These are phyloP conservation scores for Cercospora brassicicola DNA, from an alignment of 2,329 filamentous ascomycete species.

Conservation along the genomic window DNA sequence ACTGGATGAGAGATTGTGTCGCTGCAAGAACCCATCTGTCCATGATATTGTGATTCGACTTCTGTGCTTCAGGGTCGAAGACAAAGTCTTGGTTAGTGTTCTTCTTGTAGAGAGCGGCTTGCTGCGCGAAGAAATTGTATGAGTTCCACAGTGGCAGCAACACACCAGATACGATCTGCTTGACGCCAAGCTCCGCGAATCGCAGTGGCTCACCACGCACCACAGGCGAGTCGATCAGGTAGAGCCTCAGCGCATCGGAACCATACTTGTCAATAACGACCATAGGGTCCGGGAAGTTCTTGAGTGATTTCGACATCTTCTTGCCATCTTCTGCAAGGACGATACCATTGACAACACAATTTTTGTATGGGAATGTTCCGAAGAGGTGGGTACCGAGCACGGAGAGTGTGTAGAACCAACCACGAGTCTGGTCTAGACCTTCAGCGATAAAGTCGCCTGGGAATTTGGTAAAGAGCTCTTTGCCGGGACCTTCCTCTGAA, in stretches of 20 bases:
- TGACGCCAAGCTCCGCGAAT: conserved; percentile 90
- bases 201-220: conserved; percentile 86
- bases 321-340: conserved; percentile 93
- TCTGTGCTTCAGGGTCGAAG: conserved; percentile 74
- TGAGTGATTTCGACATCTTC: conserved; percentile 97
- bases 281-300: conserved; percentile 90
- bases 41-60: conserved; percentile 85
- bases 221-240: conserved; percentile 94
- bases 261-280: conserved; percentile 85
- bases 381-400: conserved; percentile 88
- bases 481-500: conserved; percentile 34
- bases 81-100: conserved; percentile 72
- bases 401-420: conserved; percentile 94
- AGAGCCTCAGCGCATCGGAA: conserved; percentile 88
- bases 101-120: conserved; percentile 84
- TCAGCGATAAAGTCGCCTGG: conserved; percentile 94
- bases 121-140: conserved; percentile 93
- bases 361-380: conserved; percentile 82
- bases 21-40: conserved; percentile 93
- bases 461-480: conserved; percentile 73
- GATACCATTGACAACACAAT: conserved; percentile 94
- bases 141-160: conserved; percentile 92
- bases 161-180: conserved; percentile 91
- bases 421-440: conserved; percentile 87
- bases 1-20: conserved; percentile 85